phyloP scores from a whole-genome alignment of 495 filamentous ascomycete genomes.

The Pyrenopolyporus hunteri region DNA sequence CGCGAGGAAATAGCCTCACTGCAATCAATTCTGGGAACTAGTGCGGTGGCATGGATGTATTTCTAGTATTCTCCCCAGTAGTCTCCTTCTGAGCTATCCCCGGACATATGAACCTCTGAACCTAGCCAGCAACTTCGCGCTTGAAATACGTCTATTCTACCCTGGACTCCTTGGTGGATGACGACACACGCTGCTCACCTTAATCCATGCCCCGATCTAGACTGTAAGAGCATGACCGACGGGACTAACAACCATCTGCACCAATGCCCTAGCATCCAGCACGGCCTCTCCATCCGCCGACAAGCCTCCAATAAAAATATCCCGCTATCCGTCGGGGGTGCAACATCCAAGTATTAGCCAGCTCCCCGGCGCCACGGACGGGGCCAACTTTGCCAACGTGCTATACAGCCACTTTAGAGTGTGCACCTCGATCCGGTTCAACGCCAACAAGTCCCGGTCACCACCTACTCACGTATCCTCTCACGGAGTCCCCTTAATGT shows the following conservation, averaged over 20 bases:
- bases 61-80: not conserved
- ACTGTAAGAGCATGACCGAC: slow-evolving; percentile 38
- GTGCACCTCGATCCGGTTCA: slow-evolving; percentile 45
- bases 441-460: slow-evolving; percentile 43
- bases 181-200: too few species aligned
- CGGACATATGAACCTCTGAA: too few species aligned
- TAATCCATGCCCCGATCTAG: slow-evolving; percentile 41
- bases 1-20: slow-evolving; percentile 59
- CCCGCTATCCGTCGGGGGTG: slow-evolving; percentile 70
- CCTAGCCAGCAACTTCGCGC: too few species aligned
- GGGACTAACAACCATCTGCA: slow-evolving; percentile 34
- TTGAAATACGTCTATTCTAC: too few species aligned
- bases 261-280: slow-evolving; percentile 43
- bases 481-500: slow-evolving; percentile 64
- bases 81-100: too few species aligned
- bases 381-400: slow-evolving; percentile 64
- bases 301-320: slow-evolving; percentile 63
- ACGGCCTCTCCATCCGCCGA: slow-evolving; percentile 59
- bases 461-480: too few species aligned
- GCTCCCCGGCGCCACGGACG: slow-evolving; percentile 49
- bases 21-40: slow-evolving; percentile 71
- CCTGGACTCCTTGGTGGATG: too few species aligned
- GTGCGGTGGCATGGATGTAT: slow-evolving; percentile 52
- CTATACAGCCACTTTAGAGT: slow-evolving; percentile 72
- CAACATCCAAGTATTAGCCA: slow-evolving; percentile 50